Percentiles rank a stretch among this genome's conserved stretches.
phyloP scores from a whole-genome alignment of 2,329 filamentous ascomycete species.

The Nothomitra cinnamomea region DNA sequence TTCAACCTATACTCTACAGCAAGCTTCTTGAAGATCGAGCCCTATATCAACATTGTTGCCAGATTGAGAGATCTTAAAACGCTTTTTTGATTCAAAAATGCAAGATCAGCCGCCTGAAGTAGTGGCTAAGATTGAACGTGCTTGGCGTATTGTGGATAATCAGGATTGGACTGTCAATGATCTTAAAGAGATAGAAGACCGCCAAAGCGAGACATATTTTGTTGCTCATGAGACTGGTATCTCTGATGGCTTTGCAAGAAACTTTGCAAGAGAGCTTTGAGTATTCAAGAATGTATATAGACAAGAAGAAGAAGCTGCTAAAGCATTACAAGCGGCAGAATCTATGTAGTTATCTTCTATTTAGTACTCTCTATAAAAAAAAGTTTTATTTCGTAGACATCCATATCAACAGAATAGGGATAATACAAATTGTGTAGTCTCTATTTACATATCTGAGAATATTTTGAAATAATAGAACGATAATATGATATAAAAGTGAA shows the following conservation, averaged over 20 bases:
- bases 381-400: not conserved
- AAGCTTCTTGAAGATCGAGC: not conserved
- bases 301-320: not conserved
- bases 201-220: not conserved
- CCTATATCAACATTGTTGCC: not conserved
- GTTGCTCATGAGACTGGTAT: not conserved
- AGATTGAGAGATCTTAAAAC: not conserved
- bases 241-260: not conserved
- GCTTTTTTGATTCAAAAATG: not conserved
- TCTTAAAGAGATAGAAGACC: not conserved
- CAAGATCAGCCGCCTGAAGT: not conserved
- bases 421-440: not conserved
- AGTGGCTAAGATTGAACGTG: not conserved
- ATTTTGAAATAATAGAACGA: not conserved
- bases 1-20: not conserved
- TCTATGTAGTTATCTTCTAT: not conserved
- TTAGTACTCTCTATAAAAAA: not conserved
- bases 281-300: not conserved
- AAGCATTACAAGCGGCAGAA: not conserved
- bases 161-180: not conserved
- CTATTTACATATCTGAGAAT: not conserved
- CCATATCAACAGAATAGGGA: not conserved
- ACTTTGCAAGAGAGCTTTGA: not conserved
- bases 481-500: not conserved
- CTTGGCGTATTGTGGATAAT: not conserved